Conservation (phyloP, 441 rosid species). For the Erodium texanum region DNA sequence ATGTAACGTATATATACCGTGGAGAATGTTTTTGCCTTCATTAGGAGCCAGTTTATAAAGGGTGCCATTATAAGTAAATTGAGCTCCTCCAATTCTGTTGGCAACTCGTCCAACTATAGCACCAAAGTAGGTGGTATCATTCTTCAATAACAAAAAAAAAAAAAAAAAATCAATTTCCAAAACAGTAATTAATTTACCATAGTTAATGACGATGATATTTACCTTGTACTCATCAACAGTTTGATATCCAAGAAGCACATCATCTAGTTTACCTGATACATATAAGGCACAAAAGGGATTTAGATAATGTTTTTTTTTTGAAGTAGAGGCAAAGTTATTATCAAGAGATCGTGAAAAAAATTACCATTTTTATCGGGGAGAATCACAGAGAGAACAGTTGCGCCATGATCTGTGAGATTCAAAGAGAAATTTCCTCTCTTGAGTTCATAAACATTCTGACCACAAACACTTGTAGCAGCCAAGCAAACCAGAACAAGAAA, state of each 20-base stretch:
- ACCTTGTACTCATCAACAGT: conserved; percentile 39
- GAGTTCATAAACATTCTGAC: conserved; percentile 27
- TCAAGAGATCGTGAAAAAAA: background rate
- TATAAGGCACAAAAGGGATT: background rate
- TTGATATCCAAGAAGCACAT: conserved; percentile 50
- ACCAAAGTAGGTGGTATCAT: conserved; percentile 58
- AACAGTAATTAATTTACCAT: no score
- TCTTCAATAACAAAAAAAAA: conserved; percentile 19
- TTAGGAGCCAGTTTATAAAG: conserved; percentile 33
- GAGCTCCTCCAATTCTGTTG: conserved; percentile 49
- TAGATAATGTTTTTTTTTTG: no score
- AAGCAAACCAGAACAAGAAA: background rate
- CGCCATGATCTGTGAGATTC: conserved; percentile 64
- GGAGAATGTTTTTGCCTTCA: conserved; percentile 53
- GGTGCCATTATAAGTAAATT: conserved; percentile 37
- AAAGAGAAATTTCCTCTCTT: conserved; percentile 40
- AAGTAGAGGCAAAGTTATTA: no score
- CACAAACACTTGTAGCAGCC: background rate
- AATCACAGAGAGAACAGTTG: conserved; percentile 45
- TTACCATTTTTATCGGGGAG: conserved; percentile 56
- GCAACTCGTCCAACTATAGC: conserved; percentile 60
- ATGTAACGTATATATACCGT: conserved; percentile 34
- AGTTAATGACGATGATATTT: no score
- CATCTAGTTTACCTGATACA: conserved; percentile 34
- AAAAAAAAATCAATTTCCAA: background rate